phyloP scores from a whole-genome alignment of 805 yeast genomes.

The Schwanniomyces pseudopolymorphus region DNA sequence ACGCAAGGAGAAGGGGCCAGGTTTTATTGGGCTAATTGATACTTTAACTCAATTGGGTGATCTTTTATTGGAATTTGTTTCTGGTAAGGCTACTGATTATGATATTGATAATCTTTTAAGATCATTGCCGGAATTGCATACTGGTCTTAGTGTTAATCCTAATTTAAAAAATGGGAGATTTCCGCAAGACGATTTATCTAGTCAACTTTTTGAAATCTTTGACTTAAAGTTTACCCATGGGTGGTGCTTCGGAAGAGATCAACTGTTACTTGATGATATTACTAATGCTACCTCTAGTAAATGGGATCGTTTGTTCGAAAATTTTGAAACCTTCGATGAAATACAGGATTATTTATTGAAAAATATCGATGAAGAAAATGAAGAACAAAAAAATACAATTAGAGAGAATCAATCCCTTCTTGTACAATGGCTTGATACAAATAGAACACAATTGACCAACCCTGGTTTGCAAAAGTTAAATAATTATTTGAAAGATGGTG shows the following conservation, averaged over 20 bases:
- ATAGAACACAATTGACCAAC: slow-evolving; percentile 75
- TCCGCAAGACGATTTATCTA: slow-evolving; percentile 47
- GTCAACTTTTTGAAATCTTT: slow-evolving; percentile 57
- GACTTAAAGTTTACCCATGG: slow-evolving; percentile 74
- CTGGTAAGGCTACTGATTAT: slow-evolving; percentile 12
- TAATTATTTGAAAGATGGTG: slow-evolving; percentile 46
- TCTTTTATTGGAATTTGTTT: slow-evolving; percentile 26
- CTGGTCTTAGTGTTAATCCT: slow-evolving; percentile 76
- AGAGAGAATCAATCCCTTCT: slow-evolving; percentile 15
- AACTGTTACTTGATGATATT: neutral
- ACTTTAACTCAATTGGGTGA: slow-evolving; percentile 54
- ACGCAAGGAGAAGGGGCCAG: slow-evolving; percentile 8
- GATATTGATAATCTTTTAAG: slow-evolving; percentile 43
- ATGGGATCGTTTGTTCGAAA: slow-evolving; percentile 12
- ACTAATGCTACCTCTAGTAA: neutral
- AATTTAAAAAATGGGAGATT: slow-evolving; percentile 56
- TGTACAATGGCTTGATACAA: slow-evolving; percentile 48
- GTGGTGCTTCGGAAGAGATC: slow-evolving; percentile 54
- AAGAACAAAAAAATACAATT: slow-evolving; percentile 2
- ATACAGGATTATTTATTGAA: slow-evolving; percentile 55
- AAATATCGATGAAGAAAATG: slow-evolving; percentile 11
- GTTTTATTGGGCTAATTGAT: slow-evolving; percentile 27
- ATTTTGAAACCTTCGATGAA: slow-evolving; percentile 45
- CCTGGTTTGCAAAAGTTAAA: slow-evolving; percentile 57
- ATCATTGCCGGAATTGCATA: slow-evolving; percentile 60